phyloP scores from a whole-genome alignment of 345 rosid genomes.

The Aethionema arabicum region DNA sequence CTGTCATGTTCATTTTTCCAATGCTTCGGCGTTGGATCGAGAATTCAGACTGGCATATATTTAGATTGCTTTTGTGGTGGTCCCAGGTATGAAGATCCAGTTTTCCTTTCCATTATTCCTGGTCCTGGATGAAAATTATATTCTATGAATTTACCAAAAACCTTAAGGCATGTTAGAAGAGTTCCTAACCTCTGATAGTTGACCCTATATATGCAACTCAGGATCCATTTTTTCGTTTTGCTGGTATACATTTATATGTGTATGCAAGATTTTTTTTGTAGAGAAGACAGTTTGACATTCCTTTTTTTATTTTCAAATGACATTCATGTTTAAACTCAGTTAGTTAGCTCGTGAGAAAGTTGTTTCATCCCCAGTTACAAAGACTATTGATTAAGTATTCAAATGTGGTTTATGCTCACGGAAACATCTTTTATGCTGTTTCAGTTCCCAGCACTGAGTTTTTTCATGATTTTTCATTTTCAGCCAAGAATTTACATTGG shows the following conservation, averaged over 20 bases:
- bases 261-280: not conserved
- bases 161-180: slow-evolving; percentile 22
- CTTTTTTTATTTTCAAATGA: not conserved
- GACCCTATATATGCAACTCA: not conserved
- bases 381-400: slow-evolving; percentile 4
- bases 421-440: slow-evolving; percentile 10
- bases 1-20: slow-evolving; percentile 83
- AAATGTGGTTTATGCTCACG: slow-evolving; percentile 14
- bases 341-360: no score
- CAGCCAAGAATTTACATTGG: slow-evolving; percentile 96
- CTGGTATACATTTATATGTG: slow-evolving; percentile 10
- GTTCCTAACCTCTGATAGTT: slow-evolving; percentile 7
- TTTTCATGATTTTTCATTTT: slow-evolving; percentile 29
- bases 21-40: slow-evolving; percentile 98
- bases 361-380: not conserved
- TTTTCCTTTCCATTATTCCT: slow-evolving; percentile 16
- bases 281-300: slow-evolving; percentile 3
- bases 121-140: slow-evolving; percentile 10
- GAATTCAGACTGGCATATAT: slow-evolving; percentile 89
- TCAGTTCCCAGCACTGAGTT: slow-evolving; percentile 29
- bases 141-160: slow-evolving; percentile 11
- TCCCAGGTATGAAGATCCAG: slow-evolving; percentile 64
- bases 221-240: slow-evolving; percentile 10
- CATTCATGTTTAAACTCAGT: no score
- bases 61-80: slow-evolving; percentile 96